Percentiles rank a stretch among this genome's conserved stretches.
Evolutionary conservation across 495 filamentous ascomycete species (phyloP).

Genomic region (Aspergillus biplanus): DNA sequence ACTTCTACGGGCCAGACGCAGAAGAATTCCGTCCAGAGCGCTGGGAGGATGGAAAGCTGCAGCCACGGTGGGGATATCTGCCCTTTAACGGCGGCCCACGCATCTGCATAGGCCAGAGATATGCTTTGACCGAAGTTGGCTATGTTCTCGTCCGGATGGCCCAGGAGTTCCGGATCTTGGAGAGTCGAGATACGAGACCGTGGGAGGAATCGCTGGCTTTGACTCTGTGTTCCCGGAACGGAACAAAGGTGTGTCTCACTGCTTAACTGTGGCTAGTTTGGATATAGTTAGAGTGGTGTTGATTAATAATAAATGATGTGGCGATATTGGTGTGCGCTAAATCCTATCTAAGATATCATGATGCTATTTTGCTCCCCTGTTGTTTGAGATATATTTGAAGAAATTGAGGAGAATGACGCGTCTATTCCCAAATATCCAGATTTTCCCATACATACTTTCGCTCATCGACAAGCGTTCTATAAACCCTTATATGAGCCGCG

Average conservation of each 20-base stretch:
- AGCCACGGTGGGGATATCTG: conserved; percentile 62
- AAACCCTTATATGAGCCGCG: too few species aligned
- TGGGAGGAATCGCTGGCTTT: conserved; percentile 17
- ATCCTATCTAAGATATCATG: too few species aligned
- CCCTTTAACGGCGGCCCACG: conserved; percentile 77
- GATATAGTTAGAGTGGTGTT: too few species aligned
- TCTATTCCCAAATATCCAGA: too few species aligned
- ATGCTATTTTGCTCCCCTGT: too few species aligned
- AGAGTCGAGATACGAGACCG: conserved; percentile 22
- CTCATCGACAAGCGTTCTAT: too few species aligned
- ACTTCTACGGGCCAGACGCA: conserved; percentile 45
- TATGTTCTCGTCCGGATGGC: conserved; percentile 67
- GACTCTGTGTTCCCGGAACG: conserved; percentile 13
- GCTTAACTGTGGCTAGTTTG: not conserved
- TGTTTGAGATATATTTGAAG: too few species aligned
- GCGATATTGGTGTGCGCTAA: too few species aligned
- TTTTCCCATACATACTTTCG: too few species aligned
- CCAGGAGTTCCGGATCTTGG: conserved; percentile 56
- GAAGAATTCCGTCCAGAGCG: conserved; percentile 66
- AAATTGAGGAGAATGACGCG: too few species aligned
- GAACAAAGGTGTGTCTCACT: conserved; percentile 7
- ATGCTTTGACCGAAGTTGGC: conserved; percentile 69
- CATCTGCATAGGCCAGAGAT: conserved; percentile 76
- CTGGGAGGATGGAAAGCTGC: conserved; percentile 52
- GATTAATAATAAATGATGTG: too few species aligned